A percentile compares a stretch with the other conserved stretches of the same genome.
These are phyloP conservation scores for Tolypocladium paradoxum DNA, from an alignment of 2,329 filamentous ascomycete genomes.

Conservation along the genomic window DNA sequence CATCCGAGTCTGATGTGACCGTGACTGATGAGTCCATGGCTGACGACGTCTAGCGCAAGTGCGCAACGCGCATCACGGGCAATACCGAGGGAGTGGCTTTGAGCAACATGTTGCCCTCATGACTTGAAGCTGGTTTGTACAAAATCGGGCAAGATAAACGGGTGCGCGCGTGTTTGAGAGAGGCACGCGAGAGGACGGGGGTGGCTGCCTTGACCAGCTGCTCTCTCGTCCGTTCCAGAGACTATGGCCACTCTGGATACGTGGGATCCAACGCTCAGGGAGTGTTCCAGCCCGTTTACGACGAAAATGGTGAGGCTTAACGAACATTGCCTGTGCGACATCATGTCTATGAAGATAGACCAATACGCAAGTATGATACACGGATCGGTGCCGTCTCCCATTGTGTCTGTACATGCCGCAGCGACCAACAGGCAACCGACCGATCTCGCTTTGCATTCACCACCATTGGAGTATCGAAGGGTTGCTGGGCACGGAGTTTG, in stretches of 20 bases:
- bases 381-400: not conserved
- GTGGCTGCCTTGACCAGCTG: not conserved
- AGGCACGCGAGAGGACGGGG: not conserved
- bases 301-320: not conserved
- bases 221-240: not conserved
- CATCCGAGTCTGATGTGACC: not conserved
- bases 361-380: not conserved
- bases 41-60: not conserved
- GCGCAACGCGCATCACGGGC: not conserved
- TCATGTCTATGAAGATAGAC: not conserved
- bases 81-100: not conserved
- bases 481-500: too few species aligned
- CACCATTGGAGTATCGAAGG: too few species aligned
- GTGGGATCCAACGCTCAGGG: not conserved
- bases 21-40: not conserved
- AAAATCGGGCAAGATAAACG: not conserved
- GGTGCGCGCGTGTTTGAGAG: not conserved
- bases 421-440: not conserved
- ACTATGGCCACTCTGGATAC: not conserved
- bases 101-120: not conserved
- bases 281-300: not conserved
- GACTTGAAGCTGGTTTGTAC: not conserved
- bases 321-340: not conserved
- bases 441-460: not conserved
- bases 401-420: not conserved